Evolutionary conservation across 805 yeast genomes (phyloP), one percentile per base, ranked within the genome.

Genomic region (Suhomyces sp.): DNA sequence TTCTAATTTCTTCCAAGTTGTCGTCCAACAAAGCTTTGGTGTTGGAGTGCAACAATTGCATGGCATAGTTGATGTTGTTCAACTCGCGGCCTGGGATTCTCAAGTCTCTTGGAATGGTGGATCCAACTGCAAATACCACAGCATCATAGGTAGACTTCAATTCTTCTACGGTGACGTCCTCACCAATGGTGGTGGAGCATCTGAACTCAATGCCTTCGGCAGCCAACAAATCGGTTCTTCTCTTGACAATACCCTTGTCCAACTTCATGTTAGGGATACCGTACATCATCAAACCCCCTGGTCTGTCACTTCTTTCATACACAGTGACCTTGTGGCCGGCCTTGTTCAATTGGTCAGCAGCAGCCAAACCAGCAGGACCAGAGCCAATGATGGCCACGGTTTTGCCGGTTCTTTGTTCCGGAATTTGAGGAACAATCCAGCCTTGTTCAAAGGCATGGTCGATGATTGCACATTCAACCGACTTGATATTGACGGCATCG

Each of bases 201-300:
- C 87, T 78, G 64, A 93, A 90, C 22, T 81, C 80, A 61, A 93
- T 78, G 49, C 99, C 99, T 70, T 93, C 97, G 44, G 89, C 96
- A 27, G 80, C 87, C 79, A 93, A 76, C 68, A 94, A 78, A 66
- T 93, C 96, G 52, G 94, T 81, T 79, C 98, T 90, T 68, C 98
- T 85, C 76, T 90, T 88, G 54, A 93, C 97, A 66, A 94, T 82
- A 21, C 85, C 77, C 79, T 93, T 93, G 73, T 93, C 99, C 62
- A 93, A 80, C 77, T 93, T 93, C 99, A 93, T 93, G 79, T 93
- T 93, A 61, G 99, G 99, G 73, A 93, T 93, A 83, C 99, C 99
- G 71, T 93, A 93, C 98, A 94, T 94, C 75, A 93, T 73, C 67
- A 93, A 79, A 52, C 99, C 99, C 79, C 99, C 99, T 46, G 93